These are phyloP conservation scores for Aristolochia californica DNA, from an alignment of 164 flowering plant species.

Conservation along the genomic window DNA sequence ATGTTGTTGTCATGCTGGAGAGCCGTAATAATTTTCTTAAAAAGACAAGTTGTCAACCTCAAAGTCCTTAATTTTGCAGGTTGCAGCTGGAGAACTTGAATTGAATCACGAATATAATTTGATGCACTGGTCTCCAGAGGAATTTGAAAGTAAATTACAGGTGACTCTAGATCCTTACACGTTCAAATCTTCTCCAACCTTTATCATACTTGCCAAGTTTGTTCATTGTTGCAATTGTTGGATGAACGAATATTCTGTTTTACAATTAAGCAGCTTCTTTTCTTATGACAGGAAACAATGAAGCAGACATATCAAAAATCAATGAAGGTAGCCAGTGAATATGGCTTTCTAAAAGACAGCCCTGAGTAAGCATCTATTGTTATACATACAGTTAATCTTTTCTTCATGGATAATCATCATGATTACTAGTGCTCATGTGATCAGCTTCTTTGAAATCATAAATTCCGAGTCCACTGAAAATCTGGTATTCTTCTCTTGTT, in stretches of 20 bases:
- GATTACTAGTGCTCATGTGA: too few relatives aligned
- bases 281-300: conserved; percentile 71
- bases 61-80: conserved; percentile 34
- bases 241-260: not conserved
- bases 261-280: not conserved
- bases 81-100: conserved; percentile 96
- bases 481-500: not conserved
- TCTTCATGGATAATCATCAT: too few relatives aligned
- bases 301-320: conserved; percentile 84
- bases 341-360: conserved; percentile 80
- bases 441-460: not conserved
- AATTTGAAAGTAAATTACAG: conserved; percentile 87
- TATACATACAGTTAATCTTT: too few relatives aligned
- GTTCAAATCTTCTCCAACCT: too few relatives aligned
- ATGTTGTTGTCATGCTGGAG: too few relatives aligned
- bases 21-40: not conserved
- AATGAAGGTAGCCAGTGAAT: conserved; percentile 78
- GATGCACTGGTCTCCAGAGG: conserved; percentile 91
- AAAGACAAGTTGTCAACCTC: conserved; percentile 3
- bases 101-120: conserved; percentile 68
- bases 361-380: conserved; percentile 84
- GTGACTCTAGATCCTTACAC: conserved; percentile 18
- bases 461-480: not conserved
- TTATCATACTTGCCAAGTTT: not conserved
- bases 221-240: not conserved